Evolutionary conservation across 2,329 filamentous ascomycete genomes (phyloP), one percentile per base, ranked within the genome.

Genomic region (Domatiomyces catenatus): DNA sequence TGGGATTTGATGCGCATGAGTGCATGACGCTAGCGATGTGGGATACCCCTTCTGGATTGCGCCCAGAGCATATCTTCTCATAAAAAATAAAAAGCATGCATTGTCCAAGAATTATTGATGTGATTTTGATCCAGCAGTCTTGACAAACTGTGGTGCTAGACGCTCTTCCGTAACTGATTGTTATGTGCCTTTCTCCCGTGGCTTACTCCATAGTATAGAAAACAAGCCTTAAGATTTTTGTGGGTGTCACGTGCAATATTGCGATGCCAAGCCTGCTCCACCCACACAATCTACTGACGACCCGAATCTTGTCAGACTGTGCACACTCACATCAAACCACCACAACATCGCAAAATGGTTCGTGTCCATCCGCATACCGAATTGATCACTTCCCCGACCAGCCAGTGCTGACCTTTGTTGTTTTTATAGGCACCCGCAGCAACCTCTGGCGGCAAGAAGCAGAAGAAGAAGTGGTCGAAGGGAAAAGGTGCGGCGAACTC

Each of bases 401-500:
- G 22, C 43, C 8, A 19, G 10, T 47, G 26, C 45, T 47, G n/a
- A 36, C 24, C n/a, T 43, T 46, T 50, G 53, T 52, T 19, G 52
- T 47, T 15, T 46, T 17, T 26, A 49, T 53, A 72, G 69, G 70
- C 70, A 55, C 68, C 70, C 61, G 66, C 69, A 71, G 67, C 67
- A 68, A 61, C 64, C 58, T 59, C 66, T 62, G 69, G 67, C 60
- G 69, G 67, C 65, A 71, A 72, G 67, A 72, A 73, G 65, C 70
- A 73, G 60, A 73, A 74, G 70, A 74, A 75, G 71, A 75, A 75
- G 72, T 75, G 72, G 72, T 74, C 71, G 57, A 75, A 75, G 69
- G 72, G 72, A 66, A 75, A 75, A 68, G 72, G 72, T 74, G 72
- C 62, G 69, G 48, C 59, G n/a, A 42, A 42, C 49, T 49, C 47